Evolutionary conservation across 148 eudicot genomes (phyloP).

Genomic region (Silene latifolia): DNA sequence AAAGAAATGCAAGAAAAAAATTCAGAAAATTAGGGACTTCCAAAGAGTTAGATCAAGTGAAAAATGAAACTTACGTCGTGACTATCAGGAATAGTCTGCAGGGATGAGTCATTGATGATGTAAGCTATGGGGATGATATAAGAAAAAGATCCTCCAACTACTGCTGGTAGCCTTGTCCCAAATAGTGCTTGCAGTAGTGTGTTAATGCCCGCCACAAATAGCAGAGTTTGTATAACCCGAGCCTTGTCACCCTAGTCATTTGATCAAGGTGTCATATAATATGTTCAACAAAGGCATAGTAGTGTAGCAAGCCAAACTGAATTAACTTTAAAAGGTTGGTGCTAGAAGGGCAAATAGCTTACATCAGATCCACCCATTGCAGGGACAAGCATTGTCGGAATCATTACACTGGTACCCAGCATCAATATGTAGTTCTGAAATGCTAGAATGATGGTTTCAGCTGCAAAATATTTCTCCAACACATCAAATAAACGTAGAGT

Average conservation of each 20-base stretch:
- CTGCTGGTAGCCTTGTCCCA: slow-evolving; percentile 95
- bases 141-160: slow-evolving; percentile 93
- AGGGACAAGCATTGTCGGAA: slow-evolving; percentile 78
- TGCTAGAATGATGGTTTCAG: slow-evolving; percentile 88
- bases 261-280: slow-evolving; percentile 20
- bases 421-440: slow-evolving; percentile 95
- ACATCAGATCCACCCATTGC: slow-evolving; percentile 95
- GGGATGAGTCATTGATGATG: slow-evolving; percentile 82
- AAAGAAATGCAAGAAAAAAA: background rate
- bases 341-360: slow-evolving; percentile 31
- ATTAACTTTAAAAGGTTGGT: background rate
- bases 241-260: slow-evolving; percentile 90
- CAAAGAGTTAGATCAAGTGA: background rate
- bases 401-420: slow-evolving; percentile 95
- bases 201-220: slow-evolving; percentile 91
- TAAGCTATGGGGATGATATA: slow-evolving; percentile 79
- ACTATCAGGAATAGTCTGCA: slow-evolving; percentile 56
- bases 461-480: slow-evolving; percentile 48
- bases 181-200: slow-evolving; percentile 95
- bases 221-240: slow-evolving; percentile 87
- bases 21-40: background rate
- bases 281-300: background rate
- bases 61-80: slow-evolving; percentile 61
- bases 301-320: background rate
- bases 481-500: slow-evolving; percentile 16